Percentiles rank a stretch among this genome's conserved stretches.
phyloP scores from a whole-genome alignment of 2,329 filamentous ascomycete genomes.

The Alternaria sp. region DNA sequence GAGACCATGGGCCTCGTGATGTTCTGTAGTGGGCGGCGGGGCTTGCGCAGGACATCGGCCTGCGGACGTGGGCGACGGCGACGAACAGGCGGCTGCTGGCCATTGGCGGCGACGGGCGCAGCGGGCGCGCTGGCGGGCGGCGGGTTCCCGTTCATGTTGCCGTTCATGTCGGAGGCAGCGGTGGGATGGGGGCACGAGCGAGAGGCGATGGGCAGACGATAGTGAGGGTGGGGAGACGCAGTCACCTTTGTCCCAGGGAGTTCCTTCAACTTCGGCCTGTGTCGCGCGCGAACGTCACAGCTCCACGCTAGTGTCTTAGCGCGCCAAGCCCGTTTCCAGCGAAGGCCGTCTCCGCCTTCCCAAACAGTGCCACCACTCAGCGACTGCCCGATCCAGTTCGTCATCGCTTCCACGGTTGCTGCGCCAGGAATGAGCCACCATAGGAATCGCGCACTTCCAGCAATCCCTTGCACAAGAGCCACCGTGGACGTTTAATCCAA shows the following conservation, averaged over 20 bases:
- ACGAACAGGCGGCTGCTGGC: conserved; percentile 34
- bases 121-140: conserved; percentile 26
- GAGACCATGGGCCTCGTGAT: conserved; percentile 42
- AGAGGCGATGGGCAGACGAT: conserved; percentile 36
- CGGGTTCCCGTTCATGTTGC: conserved; percentile 26
- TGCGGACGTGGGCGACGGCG: conserved; percentile 43
- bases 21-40: conserved; percentile 42
- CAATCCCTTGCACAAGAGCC: not conserved
- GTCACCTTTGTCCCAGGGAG: conserved; percentile 11
- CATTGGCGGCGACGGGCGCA: conserved; percentile 41
- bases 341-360: conserved; percentile 8
- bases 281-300: conserved; percentile 18
- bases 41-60: conserved; percentile 47
- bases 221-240: conserved; percentile 11
- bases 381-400: not conserved
- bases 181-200: conserved; percentile 27
- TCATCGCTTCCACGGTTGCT: not conserved
- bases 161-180: conserved; percentile 25
- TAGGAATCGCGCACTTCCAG: not conserved
- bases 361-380: conserved; percentile 13
- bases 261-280: conserved; percentile 4
- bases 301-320: conserved; percentile 15
- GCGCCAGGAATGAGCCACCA: not conserved
- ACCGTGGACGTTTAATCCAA: not conserved
- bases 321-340: conserved; percentile 8